Evolutionary conservation across 169 alveolate species (phyloP), one percentile per base, ranked within the genome.

Genomic region (Cryptosporidium parvum): DNA sequence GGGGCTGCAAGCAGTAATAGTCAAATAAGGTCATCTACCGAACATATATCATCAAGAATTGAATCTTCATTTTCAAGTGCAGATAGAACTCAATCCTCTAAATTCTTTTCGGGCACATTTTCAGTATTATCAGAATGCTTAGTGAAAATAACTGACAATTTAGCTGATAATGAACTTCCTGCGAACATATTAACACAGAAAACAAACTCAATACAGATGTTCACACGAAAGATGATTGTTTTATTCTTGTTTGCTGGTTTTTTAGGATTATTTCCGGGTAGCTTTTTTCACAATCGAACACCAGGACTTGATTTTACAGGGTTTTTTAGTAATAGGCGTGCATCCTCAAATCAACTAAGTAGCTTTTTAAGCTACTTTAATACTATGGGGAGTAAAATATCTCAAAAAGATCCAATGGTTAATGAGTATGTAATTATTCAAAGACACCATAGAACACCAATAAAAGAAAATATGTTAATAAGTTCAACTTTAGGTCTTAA

Each of bases 181-280:
- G 12, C 0, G 10, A 23, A 12, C 5, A 4, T 71, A 23, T 23
- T 71, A 12, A 5, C 31, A 51, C 37, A 26, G n/a, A 71, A 29
- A 51, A 48, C 85, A 18, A 71, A 48, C 45, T 21, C 85, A 37
- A 31, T 51, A 3, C 45, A 51, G 69, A 26, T 51, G 42, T 16
- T 71, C 31, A 51, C 61, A 2, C 33, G 85, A 51, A 71, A 71
- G 18, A 44, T 71, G 0, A 71, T 51, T 29, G 85, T n/a, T 1
- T 52, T 44, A 29, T 3, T 71, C 1, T 44, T 71, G 26, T 71
- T 71, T 52, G 85, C 59, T 2, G 85, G 65, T n/a, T 71, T 71
- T 9, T 35, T 71, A 9, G 85, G 85, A n/a, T 35, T 71, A 21
- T 71, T 71, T 71, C 85, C 85, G 1, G 26, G 26, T n/a, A 0